Evolutionary conservation across 352 stramenopile species (phyloP), one percentile per base, ranked within the genome.

Genomic region (Pythium chondricola): DNA sequence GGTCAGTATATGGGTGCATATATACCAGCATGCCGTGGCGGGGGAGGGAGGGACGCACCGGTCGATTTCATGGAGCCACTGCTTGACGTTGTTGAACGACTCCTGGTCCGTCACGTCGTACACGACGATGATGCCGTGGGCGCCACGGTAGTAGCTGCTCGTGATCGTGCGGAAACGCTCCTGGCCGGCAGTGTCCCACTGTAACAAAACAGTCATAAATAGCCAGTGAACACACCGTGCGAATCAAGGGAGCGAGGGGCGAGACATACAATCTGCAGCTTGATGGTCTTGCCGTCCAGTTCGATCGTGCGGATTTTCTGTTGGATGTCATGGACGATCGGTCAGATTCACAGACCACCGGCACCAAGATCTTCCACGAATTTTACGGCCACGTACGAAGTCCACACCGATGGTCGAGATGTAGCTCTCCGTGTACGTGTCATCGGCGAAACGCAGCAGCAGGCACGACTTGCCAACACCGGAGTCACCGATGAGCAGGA

Each of bases 381-480:
- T n/a, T n/a, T n/a, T n/a, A n/a, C n/a, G n/a, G 39, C 13, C 48
- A 97, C 88, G 88, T 81, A 98, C 93, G 78, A 99, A 99, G 74
- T 99, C 97, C 33, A 99, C 96, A 66, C 97, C 97, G 71, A 99
- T 99, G 49, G 97, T 99, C 43, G 96, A 98, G 69, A 99, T 99
- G 74, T 99, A 99, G 57, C 89, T 98, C 67, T 99, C 96, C 48
- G 96, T 99, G 85, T 98, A 99, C 47, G 95, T 98, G 79, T 99
- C 96, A 68, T 99, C 97, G 3, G 96, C 96, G 74, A 99, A 99
- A 81, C 96, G 88, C 20, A 99, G 82, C 56, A 99, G 74, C 58
- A 99, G 78, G 83, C 97, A 99, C 55, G 96, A 99, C 83, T 99
- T 98, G 43, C 95, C 92, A 52, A 98, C 95, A 49, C 95, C 95